Base-by-base conservation (phyloP, 495 filamentous ascomycete species). In the Neurospora sp. region DNA sequence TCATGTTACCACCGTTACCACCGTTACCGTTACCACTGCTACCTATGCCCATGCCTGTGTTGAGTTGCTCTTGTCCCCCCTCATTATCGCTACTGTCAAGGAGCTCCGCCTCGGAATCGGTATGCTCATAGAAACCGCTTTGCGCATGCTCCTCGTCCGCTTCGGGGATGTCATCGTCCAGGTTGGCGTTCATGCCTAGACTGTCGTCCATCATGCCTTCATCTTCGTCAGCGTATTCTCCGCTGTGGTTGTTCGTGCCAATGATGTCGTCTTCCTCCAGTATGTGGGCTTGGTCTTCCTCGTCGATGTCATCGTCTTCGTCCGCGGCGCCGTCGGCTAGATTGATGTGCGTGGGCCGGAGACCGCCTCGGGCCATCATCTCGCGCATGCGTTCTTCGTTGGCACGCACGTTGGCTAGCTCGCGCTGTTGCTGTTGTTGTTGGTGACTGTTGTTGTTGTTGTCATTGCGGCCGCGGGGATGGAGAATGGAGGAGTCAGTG, bases 41-140 rank as follows among this genome's bases (percentile, higher is more conserved):
- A 42, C 14, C 4, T 18, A 42, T 16, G 70, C 9, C 22, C 20
- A 70, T 8, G 73, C 74, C 42, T 74, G 77, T 10, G 77, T 40
- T 53, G 80, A 82, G 76, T 76, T 80, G 72, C 77, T 76, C 71
- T 75, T 75, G 59, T 35, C 59, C 74, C 9, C 75, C 74, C 2
- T 80, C 77, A 16, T 83, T 78, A 37, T 85, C 85, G 27, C 53
- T 65, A 39, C 81, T 82, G 75, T 78, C 85, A 53, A 76, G 82
- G 27, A 92, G 80, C 71, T 90, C 89, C n/a, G 86, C 87, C 74
- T 95, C 93, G 8, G 92, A 93, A 81, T 97, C 93, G 27, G 93
- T 97, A 76, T 97, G 93, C 81, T 92, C 88, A 76, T 92, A 92
- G 73, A 87, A 86, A 6, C 86, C 88, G 65, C 80, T 61, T 65